These are phyloP conservation scores for Boletus sensibilis DNA, from an alignment of 768 basidiomycete species.

Conservation along the genomic window DNA sequence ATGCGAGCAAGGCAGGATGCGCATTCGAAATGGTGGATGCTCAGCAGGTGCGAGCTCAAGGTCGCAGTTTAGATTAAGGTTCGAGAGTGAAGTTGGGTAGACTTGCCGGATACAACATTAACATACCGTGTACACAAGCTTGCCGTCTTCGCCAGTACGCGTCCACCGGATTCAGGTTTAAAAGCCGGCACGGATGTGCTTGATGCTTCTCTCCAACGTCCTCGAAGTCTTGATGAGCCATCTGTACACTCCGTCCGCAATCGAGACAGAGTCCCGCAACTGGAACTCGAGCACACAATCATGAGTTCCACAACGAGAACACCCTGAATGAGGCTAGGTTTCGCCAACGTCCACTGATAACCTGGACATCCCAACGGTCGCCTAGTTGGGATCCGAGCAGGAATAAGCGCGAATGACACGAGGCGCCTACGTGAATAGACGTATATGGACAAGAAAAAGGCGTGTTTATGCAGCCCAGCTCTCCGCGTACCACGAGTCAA, in stretches of 20 bases:
- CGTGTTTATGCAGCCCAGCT: not conserved
- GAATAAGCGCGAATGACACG: not conserved
- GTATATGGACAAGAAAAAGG: not conserved
- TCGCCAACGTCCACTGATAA: not conserved
- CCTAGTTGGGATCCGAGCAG: not conserved
- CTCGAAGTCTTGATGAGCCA: constrained; percentile 17
- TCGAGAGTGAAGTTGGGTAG: constrained; percentile 9
- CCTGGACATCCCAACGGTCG: not conserved
- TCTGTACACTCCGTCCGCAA: not conserved
- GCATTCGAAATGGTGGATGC: not conserved
- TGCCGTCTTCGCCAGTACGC: too few relatives aligned
- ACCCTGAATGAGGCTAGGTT: not conserved
- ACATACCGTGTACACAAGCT: too few relatives aligned
- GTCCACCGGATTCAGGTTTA: too few relatives aligned
- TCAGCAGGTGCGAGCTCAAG: not conserved
- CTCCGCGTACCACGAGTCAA: too few relatives aligned
- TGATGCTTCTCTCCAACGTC: not conserved
- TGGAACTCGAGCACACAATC: too few relatives aligned
- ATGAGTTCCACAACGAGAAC: not conserved
- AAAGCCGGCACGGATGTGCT: too few relatives aligned
- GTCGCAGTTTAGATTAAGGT: constrained; percentile 7
- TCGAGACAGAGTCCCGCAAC: not conserved
- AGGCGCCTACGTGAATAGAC: not conserved
- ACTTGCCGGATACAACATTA: not conserved
- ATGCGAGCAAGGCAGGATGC: not conserved